Base-by-base conservation (phyloP, 257 asterid species). In the Cinchona pubescens region DNA sequence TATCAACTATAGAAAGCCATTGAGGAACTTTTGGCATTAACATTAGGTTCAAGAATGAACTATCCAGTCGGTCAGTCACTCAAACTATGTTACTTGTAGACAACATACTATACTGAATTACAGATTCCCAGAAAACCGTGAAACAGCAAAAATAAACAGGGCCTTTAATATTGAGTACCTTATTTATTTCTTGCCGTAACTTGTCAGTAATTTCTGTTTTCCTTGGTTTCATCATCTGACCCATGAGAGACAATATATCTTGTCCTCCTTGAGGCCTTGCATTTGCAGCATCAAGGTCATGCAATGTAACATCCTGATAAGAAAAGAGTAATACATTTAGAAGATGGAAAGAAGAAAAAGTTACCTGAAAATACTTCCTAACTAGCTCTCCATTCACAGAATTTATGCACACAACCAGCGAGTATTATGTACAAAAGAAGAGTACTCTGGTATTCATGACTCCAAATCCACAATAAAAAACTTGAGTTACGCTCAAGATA, bases 231-330 rank as follows among this genome's bases (percentile, higher is more conserved):
- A 92, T 88, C 97, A 94, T 85, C 87, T 94, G 99, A 58, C 97
- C 96, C 99, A 94, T 92, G 74, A 94, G 86, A 60, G 99, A 94
- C 86, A 94, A 75, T 83, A 94, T 92, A 86, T 94, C 99, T 83
- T 94, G 99, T 40, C 99, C 99, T 74, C 99, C 99, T 85, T 92
- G 99, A 55, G 97, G 97, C 40, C 97, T 84, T 82, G 99, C 99
- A 86, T 92, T 94, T 72, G 99, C 97, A 84, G 97, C 92, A 85
- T 94, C 99, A 72, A 94, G 94, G 83, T 94, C 97, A 82, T 94
- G 99, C 83, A 94, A 76, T 0, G 96, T 91, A 73, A 94, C 97
- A 86, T 91, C 97, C 98, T 93, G 81, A 51, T 4, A 66, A 61
- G 62, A 70, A 34, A 74, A 75, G 49, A 37, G 12, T 56, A 70